A percentile compares a stretch with the other conserved stretches of the same genome.
Evolutionary conservation across 352 stramenopile species (phyloP).

Genomic region (Thraustotheca clavata): DNA sequence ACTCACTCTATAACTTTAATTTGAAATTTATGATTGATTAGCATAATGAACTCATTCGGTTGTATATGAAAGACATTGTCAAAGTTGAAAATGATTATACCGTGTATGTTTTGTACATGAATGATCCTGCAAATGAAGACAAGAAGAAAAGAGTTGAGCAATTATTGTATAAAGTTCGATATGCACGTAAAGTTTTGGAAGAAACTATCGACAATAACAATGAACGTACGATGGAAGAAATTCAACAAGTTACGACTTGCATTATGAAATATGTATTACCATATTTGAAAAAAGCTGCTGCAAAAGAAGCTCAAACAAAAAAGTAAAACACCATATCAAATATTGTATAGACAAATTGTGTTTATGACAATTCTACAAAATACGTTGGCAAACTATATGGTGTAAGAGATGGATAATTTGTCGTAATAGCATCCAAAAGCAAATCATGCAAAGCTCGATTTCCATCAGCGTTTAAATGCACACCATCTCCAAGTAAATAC

Average conservation of each 20-base stretch:
- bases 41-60: conserved; percentile 54
- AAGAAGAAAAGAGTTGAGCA: conserved; percentile 77
- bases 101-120: conserved; percentile 80
- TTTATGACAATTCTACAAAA: too few species aligned
- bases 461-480: background rate
- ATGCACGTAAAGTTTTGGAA: conserved; percentile 60
- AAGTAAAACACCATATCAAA: too few species aligned
- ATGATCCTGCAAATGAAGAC: conserved; percentile 67
- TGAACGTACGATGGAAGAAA: conserved; percentile 64
- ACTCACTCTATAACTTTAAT: too few species aligned
- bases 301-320: background rate
- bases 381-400: background rate
- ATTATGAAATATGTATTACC: conserved; percentile 80
- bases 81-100: conserved; percentile 75
- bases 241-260: conserved; percentile 82
- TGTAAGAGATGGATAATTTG: background rate
- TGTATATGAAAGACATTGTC: conserved; percentile 68
- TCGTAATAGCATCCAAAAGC: background rate
- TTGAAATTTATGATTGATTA: conserved; percentile 15
- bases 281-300: conserved; percentile 55
- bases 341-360: too few species aligned
- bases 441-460: background rate
- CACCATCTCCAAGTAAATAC: background rate
- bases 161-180: conserved; percentile 63
- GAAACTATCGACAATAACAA: conserved; percentile 59